Evolutionary conservation across 805 yeast genomes (phyloP).

Genomic region (Alloascoidea africana): DNA sequence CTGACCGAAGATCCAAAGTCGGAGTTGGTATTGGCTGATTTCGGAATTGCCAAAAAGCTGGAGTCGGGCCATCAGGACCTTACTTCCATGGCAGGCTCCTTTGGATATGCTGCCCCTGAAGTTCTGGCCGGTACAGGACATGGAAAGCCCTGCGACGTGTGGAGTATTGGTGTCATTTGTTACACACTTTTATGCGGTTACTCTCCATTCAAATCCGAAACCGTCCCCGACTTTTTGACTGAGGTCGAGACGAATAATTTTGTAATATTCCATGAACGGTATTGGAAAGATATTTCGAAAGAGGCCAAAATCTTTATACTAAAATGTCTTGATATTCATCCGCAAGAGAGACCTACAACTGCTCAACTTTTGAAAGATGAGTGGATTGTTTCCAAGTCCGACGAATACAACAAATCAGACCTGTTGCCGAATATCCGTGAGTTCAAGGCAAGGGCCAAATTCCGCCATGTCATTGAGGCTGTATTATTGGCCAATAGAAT

Average conservation of each 20-base stretch:
- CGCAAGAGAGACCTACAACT: conserved; percentile 55
- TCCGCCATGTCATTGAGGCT: conserved; percentile 74
- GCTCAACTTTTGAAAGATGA: conserved; percentile 47
- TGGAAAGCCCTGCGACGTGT: conserved; percentile 89
- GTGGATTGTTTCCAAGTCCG: conserved; percentile 44
- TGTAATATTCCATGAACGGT: conserved; percentile 73
- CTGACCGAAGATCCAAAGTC: conserved; percentile 45
- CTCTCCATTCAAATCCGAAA: conserved; percentile 82
- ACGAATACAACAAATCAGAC: conserved; percentile 36
- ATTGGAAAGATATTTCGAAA: conserved; percentile 70
- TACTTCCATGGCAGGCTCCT: conserved; percentile 72
- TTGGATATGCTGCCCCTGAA: conserved; percentile 97
- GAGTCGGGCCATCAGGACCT: conserved; percentile 37
- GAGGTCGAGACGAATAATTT: conserved; percentile 65
- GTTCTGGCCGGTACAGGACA: conserved; percentile 72
- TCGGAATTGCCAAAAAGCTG: conserved; percentile 83
- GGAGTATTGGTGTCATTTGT: conserved; percentile 91
- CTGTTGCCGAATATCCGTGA: conserved; percentile 69
- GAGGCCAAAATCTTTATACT: conserved; percentile 73
- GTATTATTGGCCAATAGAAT: conserved; percentile 73
- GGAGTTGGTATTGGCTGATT: conserved; percentile 79
- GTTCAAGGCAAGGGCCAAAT: conserved; percentile 71
- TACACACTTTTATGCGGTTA: conserved; percentile 86
- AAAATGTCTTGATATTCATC: conserved; percentile 53
- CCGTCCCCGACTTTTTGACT: conserved; percentile 60